Base-by-base conservation (phyloP, 345 rosid species). In the Populus simonii region DNA sequence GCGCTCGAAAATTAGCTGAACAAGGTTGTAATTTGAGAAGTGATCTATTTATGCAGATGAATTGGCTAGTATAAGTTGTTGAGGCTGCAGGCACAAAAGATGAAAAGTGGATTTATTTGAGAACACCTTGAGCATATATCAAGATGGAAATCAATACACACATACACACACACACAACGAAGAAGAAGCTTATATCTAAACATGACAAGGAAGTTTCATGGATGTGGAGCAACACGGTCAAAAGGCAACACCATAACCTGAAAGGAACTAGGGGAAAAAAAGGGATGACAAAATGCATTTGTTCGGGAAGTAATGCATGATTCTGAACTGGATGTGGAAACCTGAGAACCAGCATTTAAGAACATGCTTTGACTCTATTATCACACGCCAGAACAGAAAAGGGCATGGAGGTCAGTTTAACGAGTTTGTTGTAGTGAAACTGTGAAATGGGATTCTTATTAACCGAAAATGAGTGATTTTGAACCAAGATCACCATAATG, bases 11-110 rank as follows among this genome's bases (percentile, higher is more conserved):
- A 36, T 31, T 61, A 2, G 66, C 68, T 13, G 36, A 74, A 39
- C 7, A 61, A 38, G 43, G 33, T 55, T 55, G 36, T 2, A 35
- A 16, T 33, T 12, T 11, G 36, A 29, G 36, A 27, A 12, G 68
- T 31, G 31, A 76, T 16, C 25, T 53, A 45, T 79, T 84, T 84
- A 85, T 51, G 84, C 88, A 43, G 73, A 72, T 62, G 87, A 84
- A 59, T 73, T 70, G 59, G 79, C 84, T 73, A 72, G 76, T 51
- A 81, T 85, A 63, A 86, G 78, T 72, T 85, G 57, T 65, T 83
- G 89, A 38, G 92, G 89, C 92, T 89, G 91, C 77, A 82, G 65
- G 2, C 66, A 57, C 8, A 63, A 11, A 63, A 22, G 15, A 47
- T 43, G 67, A 61, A 7, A 43, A 31, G 18, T 22, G 29, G 27